Conservation (phyloP, 31 red algal species). For the Asparagopsis taxiformis region DNA sequence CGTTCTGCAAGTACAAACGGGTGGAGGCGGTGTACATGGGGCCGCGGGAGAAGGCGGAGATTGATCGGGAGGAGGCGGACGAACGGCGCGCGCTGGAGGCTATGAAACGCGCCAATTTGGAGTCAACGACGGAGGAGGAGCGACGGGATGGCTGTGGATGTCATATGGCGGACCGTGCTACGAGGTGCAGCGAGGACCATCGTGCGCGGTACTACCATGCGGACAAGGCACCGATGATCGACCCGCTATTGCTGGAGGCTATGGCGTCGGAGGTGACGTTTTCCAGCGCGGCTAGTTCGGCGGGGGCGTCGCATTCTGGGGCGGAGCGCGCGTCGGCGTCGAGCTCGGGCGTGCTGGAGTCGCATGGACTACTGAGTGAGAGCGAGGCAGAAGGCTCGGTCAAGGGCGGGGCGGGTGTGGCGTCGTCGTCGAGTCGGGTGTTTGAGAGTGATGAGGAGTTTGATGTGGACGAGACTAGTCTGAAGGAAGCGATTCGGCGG, state of each 20-base stretch:
- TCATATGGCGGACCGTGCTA: too few relatives aligned
- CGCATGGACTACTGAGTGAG: too few relatives aligned
- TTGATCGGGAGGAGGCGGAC: constrained; percentile 37
- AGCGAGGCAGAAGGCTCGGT: too few relatives aligned
- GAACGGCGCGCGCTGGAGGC: constrained; percentile 26
- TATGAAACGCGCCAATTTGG: constrained; percentile 30
- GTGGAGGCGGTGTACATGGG: constrained; percentile 49
- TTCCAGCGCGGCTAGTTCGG: too few relatives aligned
- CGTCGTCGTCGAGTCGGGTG: background rate
- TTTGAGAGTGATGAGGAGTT: constrained; percentile 5
- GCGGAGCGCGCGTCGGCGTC: background rate
- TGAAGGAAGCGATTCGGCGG: constrained; percentile 36
- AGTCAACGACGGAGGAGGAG: too few relatives aligned
- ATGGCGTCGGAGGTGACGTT: constrained; percentile 10
- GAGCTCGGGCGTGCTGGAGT: background rate
- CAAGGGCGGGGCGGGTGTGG: too few relatives aligned
- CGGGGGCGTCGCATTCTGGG: too few relatives aligned
- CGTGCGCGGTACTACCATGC: background rate
- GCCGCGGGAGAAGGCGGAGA: constrained; percentile 15
- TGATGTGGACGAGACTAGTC: constrained; percentile 3
- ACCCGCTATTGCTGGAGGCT: constrained; percentile 2
- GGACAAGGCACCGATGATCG: background rate
- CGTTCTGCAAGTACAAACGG: constrained; percentile 76
- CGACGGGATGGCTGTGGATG: too few relatives aligned
- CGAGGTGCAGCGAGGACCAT: too few relatives aligned